Base-by-base conservation (phyloP, 78 protist species). In the Dictyostelium citrinum region DNA sequence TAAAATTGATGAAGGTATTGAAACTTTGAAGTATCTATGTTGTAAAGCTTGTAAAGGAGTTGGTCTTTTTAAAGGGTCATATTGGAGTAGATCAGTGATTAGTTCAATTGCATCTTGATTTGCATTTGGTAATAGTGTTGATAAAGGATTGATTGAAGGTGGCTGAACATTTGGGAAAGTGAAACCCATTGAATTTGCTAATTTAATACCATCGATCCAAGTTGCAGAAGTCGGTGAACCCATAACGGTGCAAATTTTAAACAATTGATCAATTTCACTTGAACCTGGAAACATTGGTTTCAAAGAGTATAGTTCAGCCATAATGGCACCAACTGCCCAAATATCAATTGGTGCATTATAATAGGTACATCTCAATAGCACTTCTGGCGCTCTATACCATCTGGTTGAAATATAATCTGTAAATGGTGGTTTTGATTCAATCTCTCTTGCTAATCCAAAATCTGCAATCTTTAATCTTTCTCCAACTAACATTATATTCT, bases 361-460 rank as follows among this genome's bases (percentile, higher is more conserved):
- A 7, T 31, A 27, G 2, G 58, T 24, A 17, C 85, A 17, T 46
- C 84, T 37, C 2, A 99, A 95, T 17, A 99, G 95, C 9, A 99
- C 97, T 68, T 98, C 99, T 2, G 99, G 99, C 14, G 99, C 99
- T 10, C 99, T 72, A 84, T 99, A 99, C 99, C 99, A 99, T 14
- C 99, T 84, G 0, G 99, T 99, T 6, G 98, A 96, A 8, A 99
- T 99, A 45, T 99, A 99, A 45, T 98, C 99, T 0, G 99, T 98
- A 91, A 76, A 98, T 5, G 99, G 99, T 29, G 99, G 99, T 5
- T 96, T 90, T 1, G 99, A 96, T 6, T 97, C 86, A 33, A 98
- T 97, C 76, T 98, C 99, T 5, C 98, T 85, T 6, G 99, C 99
- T 24, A 99, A 95, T 2, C 99, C 99, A 68, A 99, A 98, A 90